Conservation (phyloP, 768 basidiomycete genomes). For the Mycena pura region DNA sequence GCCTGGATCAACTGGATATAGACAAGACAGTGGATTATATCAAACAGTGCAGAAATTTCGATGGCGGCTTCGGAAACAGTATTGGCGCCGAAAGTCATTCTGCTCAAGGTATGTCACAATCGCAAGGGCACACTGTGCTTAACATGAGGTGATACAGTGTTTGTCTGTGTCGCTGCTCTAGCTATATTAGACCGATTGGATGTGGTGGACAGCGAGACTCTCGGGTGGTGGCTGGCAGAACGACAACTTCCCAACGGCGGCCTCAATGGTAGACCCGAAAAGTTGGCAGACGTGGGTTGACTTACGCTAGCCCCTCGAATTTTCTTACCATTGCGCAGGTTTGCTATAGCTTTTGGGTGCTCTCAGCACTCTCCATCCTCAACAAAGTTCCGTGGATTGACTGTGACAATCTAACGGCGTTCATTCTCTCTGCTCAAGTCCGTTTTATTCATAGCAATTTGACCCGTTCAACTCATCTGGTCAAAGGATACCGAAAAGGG, state of each 20-base stretch:
- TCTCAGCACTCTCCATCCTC: conserved; percentile 87
- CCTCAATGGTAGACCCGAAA: conserved; percentile 96
- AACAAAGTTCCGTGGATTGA: conserved; percentile 89
- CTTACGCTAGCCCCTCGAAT: not conserved
- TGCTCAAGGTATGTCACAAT: conserved; percentile 70
- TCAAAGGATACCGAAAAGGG: conserved; percentile 84
- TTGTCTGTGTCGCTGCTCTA: conserved; percentile 86
- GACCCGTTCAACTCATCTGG: not conserved
- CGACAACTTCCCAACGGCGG: conserved; percentile 93
- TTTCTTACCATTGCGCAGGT: conserved; percentile 56
- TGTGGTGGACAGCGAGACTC: conserved; percentile 75
- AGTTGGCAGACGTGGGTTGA: conserved; percentile 86
- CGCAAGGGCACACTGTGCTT: not conserved
- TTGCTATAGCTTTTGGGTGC: conserved; percentile 97
- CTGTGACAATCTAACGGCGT: conserved; percentile 71
- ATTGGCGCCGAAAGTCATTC: conserved; percentile 94
- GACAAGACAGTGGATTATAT: conserved; percentile 78
- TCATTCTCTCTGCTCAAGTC: conserved; percentile 91
- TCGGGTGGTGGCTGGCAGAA: conserved; percentile 94
- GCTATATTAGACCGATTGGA: conserved; percentile 88
- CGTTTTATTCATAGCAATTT: conserved; percentile 25
- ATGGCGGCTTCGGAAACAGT: conserved; percentile 89
- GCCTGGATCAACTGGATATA: conserved; percentile 69
- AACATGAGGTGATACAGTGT: conserved; percentile 59
- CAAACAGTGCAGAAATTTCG: conserved; percentile 84